Conservation (phyloP, 441 rosid species). For the Populus hybrid region DNA sequence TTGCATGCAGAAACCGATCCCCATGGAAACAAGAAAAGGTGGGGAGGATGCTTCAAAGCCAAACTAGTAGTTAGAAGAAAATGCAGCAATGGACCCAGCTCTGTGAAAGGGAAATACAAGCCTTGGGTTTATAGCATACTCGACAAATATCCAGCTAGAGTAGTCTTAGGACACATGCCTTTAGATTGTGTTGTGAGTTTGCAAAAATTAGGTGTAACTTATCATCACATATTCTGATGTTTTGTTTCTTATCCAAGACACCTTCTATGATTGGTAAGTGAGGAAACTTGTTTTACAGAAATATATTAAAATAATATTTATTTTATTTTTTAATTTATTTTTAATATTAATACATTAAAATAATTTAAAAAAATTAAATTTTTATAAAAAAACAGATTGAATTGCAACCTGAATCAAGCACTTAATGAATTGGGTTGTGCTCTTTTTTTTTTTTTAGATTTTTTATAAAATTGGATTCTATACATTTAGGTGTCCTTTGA, state of each 20-base stretch:
- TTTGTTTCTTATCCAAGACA: background rate
- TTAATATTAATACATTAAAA: too few relatives aligned
- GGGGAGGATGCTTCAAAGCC: constrained; percentile 2
- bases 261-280: background rate
- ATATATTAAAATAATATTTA: too few relatives aligned
- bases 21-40: background rate
- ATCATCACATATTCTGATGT: background rate
- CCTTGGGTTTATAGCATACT: background rate
- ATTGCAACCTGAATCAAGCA: too few relatives aligned
- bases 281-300: too few relatives aligned
- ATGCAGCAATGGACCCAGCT: background rate
- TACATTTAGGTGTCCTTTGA: too few relatives aligned
- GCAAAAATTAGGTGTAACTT: background rate
- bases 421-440: too few relatives aligned
- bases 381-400: too few relatives aligned
- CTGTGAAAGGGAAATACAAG: background rate
- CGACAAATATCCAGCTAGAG: background rate
- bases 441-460: too few relatives aligned
- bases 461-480: too few relatives aligned
- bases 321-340: too few relatives aligned
- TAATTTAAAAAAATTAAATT: too few relatives aligned
- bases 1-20: background rate
- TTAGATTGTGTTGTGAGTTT: background rate
- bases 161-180: background rate
- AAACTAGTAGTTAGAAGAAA: background rate